Evolutionary conservation across 148 eudicot genomes (phyloP), one percentile per base, ranked within the genome.

Genomic region (Nepenthes mirabilis): DNA sequence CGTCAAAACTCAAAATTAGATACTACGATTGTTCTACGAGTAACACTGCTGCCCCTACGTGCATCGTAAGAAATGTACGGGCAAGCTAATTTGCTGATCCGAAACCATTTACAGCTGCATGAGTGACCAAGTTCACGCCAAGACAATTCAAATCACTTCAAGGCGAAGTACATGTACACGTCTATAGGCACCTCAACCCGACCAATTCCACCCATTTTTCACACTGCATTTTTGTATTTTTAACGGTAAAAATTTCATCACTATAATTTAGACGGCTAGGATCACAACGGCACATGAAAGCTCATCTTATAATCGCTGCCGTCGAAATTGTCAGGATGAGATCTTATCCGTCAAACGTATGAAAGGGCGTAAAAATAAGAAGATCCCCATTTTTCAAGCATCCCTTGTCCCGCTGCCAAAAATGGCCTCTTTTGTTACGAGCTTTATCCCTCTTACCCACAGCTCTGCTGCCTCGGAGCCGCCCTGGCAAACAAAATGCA

Each of bases 381-480:
- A 23, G 23, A 23, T 23, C 23, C 8, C 8, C 6, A 40, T 40
- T 40, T 40, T 3, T 40, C 6, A 40, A 40, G 8, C 23, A 52
- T 52, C 55, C 55, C 5, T 54, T 33, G 3, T 6, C 58, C 33
- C 3, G 58, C 13, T 80, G 5, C 85, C 83, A 11, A 80, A 80
- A 43, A 78, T 76, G 57, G 88, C 88, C 68, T 86, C 84, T 47
- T 72, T 49, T 14, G 94, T 86, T 55, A 83, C 84, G 8, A 86
- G 74, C 64, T 76, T 69, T 52, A 86, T 86, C 56, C 94, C 94
- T 58, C 88, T 68, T 4, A 79, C 86, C 94, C 94, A 83, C 77
- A 86, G 47, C 79, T 77, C 62, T 1, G 94, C 88, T 53, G 71
- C 78, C 60, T 80, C 82, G 6, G 23, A 48, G 33, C 87, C 94